A percentile compares a stretch with the other conserved stretches of the same genome.
phyloP scores from a whole-genome alignment of 2,329 filamentous ascomycete species.

The Stemphylium beticola region DNA sequence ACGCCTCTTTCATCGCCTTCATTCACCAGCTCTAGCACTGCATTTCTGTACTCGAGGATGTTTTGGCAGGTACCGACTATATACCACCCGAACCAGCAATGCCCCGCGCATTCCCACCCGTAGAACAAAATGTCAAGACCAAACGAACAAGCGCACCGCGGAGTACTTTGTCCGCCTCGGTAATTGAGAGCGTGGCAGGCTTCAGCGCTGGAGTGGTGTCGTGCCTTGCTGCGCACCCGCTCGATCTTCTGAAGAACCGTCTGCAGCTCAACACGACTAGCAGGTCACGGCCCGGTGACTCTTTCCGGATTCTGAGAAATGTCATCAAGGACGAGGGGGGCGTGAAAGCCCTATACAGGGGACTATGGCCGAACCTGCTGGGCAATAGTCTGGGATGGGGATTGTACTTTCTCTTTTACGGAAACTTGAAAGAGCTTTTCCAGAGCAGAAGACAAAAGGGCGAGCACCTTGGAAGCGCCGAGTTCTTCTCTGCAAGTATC shows the following conservation, averaged over 20 bases:
- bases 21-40: background rate
- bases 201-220: slow-evolving; percentile 86
- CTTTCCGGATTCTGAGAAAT: slow-evolving; percentile 58
- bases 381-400: slow-evolving; percentile 92
- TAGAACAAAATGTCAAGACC: slow-evolving; percentile 48
- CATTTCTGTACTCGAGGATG: slow-evolving; percentile 27
- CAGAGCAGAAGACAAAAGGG: slow-evolving; percentile 49
- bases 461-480: slow-evolving; percentile 62
- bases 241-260: slow-evolving; percentile 96
- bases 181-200: slow-evolving; percentile 87
- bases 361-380: slow-evolving; percentile 85
- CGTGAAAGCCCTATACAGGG: slow-evolving; percentile 79
- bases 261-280: slow-evolving; percentile 68
- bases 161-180: slow-evolving; percentile 63
- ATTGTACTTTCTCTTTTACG: slow-evolving; percentile 83
- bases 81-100: slow-evolving; percentile 41
- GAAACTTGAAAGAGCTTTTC: slow-evolving; percentile 64
- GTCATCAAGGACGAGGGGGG: slow-evolving; percentile 63
- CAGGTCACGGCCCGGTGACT: slow-evolving; percentile 58
- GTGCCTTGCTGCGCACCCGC: slow-evolving; percentile 86
- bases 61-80: slow-evolving; percentile 16
- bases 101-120: slow-evolving; percentile 58
- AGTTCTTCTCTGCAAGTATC: slow-evolving; percentile 82
- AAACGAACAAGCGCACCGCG: slow-evolving; percentile 39
- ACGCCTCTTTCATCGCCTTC: background rate